phyloP scores from a whole-genome alignment of 2,329 filamentous ascomycete species.

The Xylariaceae sp. region DNA sequence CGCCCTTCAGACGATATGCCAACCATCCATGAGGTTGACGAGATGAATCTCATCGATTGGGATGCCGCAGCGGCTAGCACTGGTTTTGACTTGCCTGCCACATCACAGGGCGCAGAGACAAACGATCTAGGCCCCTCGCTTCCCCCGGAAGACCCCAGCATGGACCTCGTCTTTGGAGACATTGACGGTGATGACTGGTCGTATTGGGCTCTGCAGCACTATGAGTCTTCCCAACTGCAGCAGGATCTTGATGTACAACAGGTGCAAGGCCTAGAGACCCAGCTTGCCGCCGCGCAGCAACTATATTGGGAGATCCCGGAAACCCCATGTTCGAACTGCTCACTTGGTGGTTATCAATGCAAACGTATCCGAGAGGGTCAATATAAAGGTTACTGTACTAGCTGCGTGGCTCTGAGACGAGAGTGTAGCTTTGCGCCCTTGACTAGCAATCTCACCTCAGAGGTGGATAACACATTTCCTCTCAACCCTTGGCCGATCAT shows the following conservation, averaged over 20 bases:
- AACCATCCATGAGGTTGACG: slow-evolving; percentile 54
- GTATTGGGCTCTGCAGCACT: slow-evolving; percentile 57
- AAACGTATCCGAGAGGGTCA: slow-evolving; percentile 58
- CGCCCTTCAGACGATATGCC: slow-evolving; percentile 27
- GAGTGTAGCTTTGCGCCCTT: slow-evolving; percentile 53
- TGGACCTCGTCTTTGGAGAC: slow-evolving; percentile 53
- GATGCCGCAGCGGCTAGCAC: slow-evolving; percentile 41
- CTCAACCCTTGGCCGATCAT: slow-evolving; percentile 44
- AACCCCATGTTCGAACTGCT: slow-evolving; percentile 50
- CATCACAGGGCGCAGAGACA: slow-evolving; percentile 35
- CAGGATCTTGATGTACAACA: slow-evolving; percentile 30
- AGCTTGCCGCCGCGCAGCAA: slow-evolving; percentile 25
- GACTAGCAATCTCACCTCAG: slow-evolving; percentile 32
- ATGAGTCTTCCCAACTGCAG: slow-evolving; percentile 41
- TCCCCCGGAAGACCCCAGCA: slow-evolving; percentile 30
- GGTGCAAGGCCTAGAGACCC: slow-evolving; percentile 29
- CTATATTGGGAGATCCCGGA: slow-evolving; percentile 43
- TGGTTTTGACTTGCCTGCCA: slow-evolving; percentile 30
- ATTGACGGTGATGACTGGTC: slow-evolving; percentile 57
- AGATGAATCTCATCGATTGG: slow-evolving; percentile 58
- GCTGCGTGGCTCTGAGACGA: slow-evolving; percentile 56
- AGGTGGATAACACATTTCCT: slow-evolving; percentile 37
- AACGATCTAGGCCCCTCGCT: slow-evolving; percentile 20
- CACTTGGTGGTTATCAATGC: slow-evolving; percentile 52
- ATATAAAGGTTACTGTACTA: slow-evolving; percentile 58